These are phyloP conservation scores for Actinomortierella wolfii DNA, from an alignment of 371 early-diverging fungal species.

Conservation along the genomic window DNA sequence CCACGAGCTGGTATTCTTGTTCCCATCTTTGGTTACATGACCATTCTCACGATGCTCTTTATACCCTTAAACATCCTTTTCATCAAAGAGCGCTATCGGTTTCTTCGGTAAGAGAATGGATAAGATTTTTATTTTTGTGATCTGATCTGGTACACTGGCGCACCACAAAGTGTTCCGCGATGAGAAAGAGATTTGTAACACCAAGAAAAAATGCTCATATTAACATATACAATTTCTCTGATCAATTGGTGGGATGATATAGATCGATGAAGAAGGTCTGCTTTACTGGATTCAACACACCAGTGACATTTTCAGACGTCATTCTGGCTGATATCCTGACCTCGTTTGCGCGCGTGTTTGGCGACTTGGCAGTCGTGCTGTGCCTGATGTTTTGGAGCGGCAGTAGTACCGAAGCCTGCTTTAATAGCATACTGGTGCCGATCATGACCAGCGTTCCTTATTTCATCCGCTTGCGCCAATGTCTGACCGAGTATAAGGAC, in stretches of 20 bases:
- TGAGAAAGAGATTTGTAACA: no score
- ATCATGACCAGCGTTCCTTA: constrained; percentile 79
- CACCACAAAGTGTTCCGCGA: no score
- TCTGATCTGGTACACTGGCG: no score
- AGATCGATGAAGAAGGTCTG: constrained; percentile 47
- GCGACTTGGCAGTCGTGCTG: constrained; percentile 72
- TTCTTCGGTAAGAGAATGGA: constrained; percentile 56
- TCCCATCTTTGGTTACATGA: constrained; percentile 58
- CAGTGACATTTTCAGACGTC: constrained; percentile 82
- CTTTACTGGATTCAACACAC: constrained; percentile 54
- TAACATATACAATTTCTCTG: constrained; percentile 46
- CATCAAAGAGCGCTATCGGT: constrained; percentile 63
- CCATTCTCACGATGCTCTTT: constrained; percentile 53
- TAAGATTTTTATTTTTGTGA: neutral
- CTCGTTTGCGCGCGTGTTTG: constrained; percentile 86
- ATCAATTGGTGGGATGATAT: no score
- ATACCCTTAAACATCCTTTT: constrained; percentile 61
- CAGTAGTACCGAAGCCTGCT: constrained; percentile 49
- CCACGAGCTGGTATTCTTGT: constrained; percentile 45
- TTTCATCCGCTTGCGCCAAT: constrained; percentile 86
- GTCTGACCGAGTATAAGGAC: constrained; percentile 73
- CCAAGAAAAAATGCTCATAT: no score
- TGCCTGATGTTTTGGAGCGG: constrained; percentile 55
- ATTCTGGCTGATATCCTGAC: constrained; percentile 93
- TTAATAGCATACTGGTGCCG: constrained; percentile 58